These are phyloP conservation scores for Hirsutella rhossiliensis DNA, from an alignment of 2,329 filamentous ascomycete genomes.

Conservation along the genomic window DNA sequence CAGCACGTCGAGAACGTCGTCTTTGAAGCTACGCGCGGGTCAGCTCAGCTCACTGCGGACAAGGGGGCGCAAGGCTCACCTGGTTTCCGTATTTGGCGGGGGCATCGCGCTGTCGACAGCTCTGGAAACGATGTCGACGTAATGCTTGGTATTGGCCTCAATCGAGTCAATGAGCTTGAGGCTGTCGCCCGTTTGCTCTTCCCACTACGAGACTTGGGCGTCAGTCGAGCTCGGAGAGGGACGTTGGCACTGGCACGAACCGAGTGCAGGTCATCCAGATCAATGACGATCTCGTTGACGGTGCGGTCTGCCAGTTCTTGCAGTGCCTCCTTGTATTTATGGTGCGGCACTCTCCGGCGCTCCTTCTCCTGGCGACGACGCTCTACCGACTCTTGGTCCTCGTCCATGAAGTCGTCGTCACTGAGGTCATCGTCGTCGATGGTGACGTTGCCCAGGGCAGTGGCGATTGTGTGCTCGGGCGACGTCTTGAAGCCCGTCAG, in stretches of 20 bases:
- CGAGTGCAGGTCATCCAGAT: constrained; percentile 73
- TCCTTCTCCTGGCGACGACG: constrained; percentile 37
- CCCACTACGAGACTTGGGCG: constrained; percentile 48
- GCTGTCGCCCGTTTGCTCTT: constrained; percentile 56
- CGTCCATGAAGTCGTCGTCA: constrained; percentile 76
- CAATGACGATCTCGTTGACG: constrained; percentile 66
- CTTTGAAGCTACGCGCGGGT: constrained; percentile 60
- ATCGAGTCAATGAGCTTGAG: constrained; percentile 71
- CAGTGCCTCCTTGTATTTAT: constrained; percentile 82
- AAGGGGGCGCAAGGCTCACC: constrained; percentile 33
- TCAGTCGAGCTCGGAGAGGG: not conserved
- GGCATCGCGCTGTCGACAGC: constrained; percentile 85
- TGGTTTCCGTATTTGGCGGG: constrained; percentile 62
- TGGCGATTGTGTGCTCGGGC: constrained; percentile 57
- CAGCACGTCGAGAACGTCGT: constrained; percentile 92
- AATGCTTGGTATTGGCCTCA: constrained; percentile 85
- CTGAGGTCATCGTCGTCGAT: constrained; percentile 75
- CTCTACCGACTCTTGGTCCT: constrained; percentile 56
- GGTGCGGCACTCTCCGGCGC: constrained; percentile 44
- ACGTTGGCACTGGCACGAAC: constrained; percentile 33
- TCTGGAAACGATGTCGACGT: constrained; percentile 80
- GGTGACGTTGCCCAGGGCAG: constrained; percentile 73
- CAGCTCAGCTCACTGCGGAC: not conserved
- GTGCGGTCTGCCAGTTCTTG: constrained; percentile 78
- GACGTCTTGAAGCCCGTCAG: constrained; percentile 77